Evolutionary conservation across 73 alveolate genomes (phyloP).

Genomic region (Tetrahymena malaccensis): DNA sequence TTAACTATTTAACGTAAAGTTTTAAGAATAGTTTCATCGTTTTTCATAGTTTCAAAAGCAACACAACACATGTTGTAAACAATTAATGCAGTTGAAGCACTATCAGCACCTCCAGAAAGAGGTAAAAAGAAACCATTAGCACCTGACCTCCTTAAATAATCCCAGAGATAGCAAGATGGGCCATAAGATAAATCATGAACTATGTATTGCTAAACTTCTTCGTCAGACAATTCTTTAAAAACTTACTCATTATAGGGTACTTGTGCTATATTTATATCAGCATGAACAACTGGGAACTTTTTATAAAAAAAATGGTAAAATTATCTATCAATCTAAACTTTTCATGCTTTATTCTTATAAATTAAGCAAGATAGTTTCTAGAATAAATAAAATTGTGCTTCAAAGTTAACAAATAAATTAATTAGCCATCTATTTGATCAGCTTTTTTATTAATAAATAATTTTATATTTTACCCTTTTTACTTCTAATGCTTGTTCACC

Average conservation of each 20-base stretch:
- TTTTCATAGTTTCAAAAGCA: slow-evolving; percentile 19
- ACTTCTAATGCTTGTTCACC: background rate
- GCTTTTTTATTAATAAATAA: background rate
- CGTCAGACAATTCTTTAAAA: slow-evolving; percentile 2
- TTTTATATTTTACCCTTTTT: background rate
- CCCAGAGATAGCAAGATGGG: slow-evolving; percentile 92
- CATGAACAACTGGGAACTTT: slow-evolving; percentile 37
- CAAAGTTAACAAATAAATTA: background rate
- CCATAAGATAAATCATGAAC: slow-evolving; percentile 68
- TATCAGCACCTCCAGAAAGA: slow-evolving; percentile 91
- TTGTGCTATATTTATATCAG: slow-evolving; percentile 33
- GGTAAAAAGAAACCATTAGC: slow-evolving; percentile 91
- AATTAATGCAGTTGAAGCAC: slow-evolving; percentile 74
- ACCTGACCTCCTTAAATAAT: slow-evolving; percentile 90
- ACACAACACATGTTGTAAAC: slow-evolving; percentile 51
- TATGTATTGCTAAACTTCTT: slow-evolving; percentile 34
- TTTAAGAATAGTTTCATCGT: background rate
- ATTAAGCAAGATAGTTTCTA: too few relatives aligned
- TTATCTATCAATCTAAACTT: too few relatives aligned
- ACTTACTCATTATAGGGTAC: background rate
- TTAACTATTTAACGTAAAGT: slow-evolving; percentile 48
- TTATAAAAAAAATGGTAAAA: background rate
- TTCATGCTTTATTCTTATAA: too few relatives aligned
- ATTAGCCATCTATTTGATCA: background rate
- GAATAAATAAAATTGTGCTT: too few relatives aligned